phyloP scores from a whole-genome alignment of 306 rosid genomes.

The Clitoria ternatea region DNA sequence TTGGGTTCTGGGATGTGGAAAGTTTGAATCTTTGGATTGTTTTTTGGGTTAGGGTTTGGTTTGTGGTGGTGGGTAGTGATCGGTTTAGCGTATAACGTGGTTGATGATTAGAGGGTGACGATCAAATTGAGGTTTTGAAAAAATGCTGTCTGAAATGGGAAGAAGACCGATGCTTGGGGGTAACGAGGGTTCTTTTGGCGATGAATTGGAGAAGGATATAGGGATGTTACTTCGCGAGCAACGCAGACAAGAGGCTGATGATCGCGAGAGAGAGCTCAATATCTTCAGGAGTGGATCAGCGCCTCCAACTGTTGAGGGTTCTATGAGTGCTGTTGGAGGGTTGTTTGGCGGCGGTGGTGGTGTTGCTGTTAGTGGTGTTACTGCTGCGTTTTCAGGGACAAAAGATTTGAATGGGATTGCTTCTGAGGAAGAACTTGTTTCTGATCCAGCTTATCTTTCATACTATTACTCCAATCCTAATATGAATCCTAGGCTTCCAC shows the following conservation, averaged over 20 bases:
- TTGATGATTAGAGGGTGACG: constrained; percentile 7
- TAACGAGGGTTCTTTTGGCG: constrained; percentile 74
- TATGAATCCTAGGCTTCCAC: constrained; percentile 79
- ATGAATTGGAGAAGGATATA: constrained; percentile 79
- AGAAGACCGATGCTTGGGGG: constrained; percentile 69
- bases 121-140: constrained; percentile 27
- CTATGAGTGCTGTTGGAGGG: constrained; percentile 78
- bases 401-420: constrained; percentile 55
- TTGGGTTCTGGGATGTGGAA: constrained; percentile 14
- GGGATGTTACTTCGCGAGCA: constrained; percentile 76
- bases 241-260: constrained; percentile 65
- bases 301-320: constrained; percentile 86
- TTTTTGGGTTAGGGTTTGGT: constrained; percentile 33
- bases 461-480: constrained; percentile 79
- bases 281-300: constrained; percentile 86
- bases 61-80: constrained; percentile 18
- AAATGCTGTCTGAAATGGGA: constrained; percentile 80
- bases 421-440: constrained; percentile 83
- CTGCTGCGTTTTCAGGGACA: constrained; percentile 33
- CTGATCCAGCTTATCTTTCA: constrained; percentile 78
- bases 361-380: not conserved
- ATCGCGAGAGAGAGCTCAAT: constrained; percentile 62
- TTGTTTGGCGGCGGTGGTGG: constrained; percentile 36
- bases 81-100: constrained; percentile 22
- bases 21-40: constrained; percentile 17